Conservation (phyloP, 2,329 filamentous ascomycete genomes). For the Tolypocladium endophyticum region DNA sequence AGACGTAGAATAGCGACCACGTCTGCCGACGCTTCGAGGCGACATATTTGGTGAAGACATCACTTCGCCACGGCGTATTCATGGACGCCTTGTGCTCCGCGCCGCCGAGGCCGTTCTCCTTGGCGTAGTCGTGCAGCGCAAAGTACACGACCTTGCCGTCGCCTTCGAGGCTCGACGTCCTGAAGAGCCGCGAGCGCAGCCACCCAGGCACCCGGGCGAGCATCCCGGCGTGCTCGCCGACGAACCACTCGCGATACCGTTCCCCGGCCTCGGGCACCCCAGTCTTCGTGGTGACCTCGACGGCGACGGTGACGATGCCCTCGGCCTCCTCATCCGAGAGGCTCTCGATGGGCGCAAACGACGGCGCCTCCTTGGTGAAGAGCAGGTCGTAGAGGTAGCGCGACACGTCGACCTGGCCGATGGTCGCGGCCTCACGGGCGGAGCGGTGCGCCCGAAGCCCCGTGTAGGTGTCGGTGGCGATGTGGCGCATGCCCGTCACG, state of each 20-base stretch:
- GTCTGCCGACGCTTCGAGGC: constrained; percentile 44
- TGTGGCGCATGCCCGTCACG: constrained; percentile 60
- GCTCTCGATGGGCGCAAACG: constrained; percentile 50
- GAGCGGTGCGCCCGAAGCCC: constrained; percentile 49
- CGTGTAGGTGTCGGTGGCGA: constrained; percentile 62
- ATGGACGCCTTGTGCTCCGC: constrained; percentile 53
- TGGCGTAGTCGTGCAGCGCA: constrained; percentile 62
- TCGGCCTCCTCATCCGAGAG: constrained; percentile 47
- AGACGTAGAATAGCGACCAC: constrained; percentile 69
- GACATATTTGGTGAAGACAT: constrained; percentile 49
- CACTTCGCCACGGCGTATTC: constrained; percentile 49
- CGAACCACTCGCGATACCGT: constrained; percentile 57
- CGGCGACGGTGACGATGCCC: constrained; percentile 51
- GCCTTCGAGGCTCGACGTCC: constrained; percentile 53
- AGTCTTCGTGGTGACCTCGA: constrained; percentile 44
- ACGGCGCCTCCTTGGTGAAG: constrained; percentile 39
- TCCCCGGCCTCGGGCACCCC: constrained; percentile 37
- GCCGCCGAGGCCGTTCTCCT: constrained; percentile 55
- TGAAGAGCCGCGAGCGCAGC: constrained; percentile 62
- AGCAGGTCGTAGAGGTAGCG: constrained; percentile 62
- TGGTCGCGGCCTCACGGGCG: constrained; percentile 40
- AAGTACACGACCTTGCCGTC: constrained; percentile 43
- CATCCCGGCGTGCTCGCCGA: constrained; percentile 63
- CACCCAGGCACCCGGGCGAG: constrained; percentile 68
- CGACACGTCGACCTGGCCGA: constrained; percentile 51